Evolutionary conservation across 345 rosid genomes (phyloP), one percentile per base, ranked within the genome.

Genomic region (Boechera stricta): DNA sequence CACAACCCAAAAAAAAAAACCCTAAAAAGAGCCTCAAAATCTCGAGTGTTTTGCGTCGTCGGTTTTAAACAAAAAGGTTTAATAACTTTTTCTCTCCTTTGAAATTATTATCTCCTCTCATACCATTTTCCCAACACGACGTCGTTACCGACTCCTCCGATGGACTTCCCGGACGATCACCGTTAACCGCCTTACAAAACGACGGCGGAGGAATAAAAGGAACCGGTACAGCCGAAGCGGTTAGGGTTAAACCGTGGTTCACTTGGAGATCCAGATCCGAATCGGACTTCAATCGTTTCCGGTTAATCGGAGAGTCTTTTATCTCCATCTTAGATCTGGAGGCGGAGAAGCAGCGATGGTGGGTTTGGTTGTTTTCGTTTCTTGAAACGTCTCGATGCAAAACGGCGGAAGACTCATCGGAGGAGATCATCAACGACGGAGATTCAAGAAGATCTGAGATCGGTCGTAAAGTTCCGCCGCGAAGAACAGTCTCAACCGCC

Each of bases 121-220:
- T 42, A 45, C 86, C 86, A 66, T 86, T 86, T 7, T 89, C 92
- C 21, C 84, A 85, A 72, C 88, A 87, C 39, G 98, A 86, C 55
- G 97, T 91, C 62, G 92, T 91, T 35, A 69, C 97, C 0, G 97
- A 94, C 67, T 87, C 97, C 84, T 91, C 97, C 29, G 96, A 94
- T 45, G 95, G 90, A 57, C 90, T 85, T 29, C 81, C 94, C 15
- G 91, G 89, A 28, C 85, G 82, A 48, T 86, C 72, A 47, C 45
- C n/a, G 2, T 77, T 60, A 16, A 75, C 71, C 11, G 8, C 56
- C 58, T 82, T 88, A 2, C 61, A 65, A 1, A 75, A 53, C 10
- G 75, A 31, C 31, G 18, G 59, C 9, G 89, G 85, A 38, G 55
- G 56, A 41, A 58, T 4, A 0, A 71, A 64, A 45, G 72, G 6